Percentiles rank a stretch among this genome's conserved stretches.
Conservation (phyloP, 73 alveolate genomes). For the Uronychia binucleata region DNA sequence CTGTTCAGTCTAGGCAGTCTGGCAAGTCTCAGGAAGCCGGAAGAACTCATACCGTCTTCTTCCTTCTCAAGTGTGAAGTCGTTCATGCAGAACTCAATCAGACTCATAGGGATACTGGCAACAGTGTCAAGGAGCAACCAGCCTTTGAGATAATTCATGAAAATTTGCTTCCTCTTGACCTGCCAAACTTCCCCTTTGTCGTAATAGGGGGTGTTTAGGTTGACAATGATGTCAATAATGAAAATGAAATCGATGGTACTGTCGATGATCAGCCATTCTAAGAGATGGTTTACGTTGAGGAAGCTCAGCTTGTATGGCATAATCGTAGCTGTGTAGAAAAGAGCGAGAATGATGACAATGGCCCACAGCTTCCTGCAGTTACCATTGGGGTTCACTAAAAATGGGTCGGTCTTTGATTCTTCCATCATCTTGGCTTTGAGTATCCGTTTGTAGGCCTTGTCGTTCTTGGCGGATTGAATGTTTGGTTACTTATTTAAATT, state of each 20-base stretch:
- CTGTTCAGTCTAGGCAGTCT: slow-evolving; percentile 69
- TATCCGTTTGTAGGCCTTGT: not conserved
- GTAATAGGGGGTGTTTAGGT: slow-evolving; percentile 28
- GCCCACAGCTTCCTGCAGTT: slow-evolving; percentile 37
- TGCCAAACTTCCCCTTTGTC: slow-evolving; percentile 8
- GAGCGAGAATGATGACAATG: slow-evolving; percentile 37
- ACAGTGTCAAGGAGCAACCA: slow-evolving; percentile 54
- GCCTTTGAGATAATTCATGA: slow-evolving; percentile 28
- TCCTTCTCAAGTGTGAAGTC: not conserved
- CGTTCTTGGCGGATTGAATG: not conserved
- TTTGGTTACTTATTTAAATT: no score
- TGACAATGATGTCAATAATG: slow-evolving; percentile 18
- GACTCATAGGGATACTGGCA: slow-evolving; percentile 40
- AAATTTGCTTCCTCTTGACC: slow-evolving; percentile 8
- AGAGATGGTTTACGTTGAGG: slow-evolving; percentile 12
- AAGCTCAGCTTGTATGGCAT: slow-evolving; percentile 60
- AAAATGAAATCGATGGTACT: slow-evolving; percentile 13
- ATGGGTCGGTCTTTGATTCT: no score
- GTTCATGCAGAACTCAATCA: slow-evolving; percentile 5
- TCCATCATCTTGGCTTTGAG: not conserved
- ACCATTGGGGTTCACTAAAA: no score
- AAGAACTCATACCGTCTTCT: slow-evolving; percentile 1
- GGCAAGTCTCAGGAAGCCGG: slow-evolving; percentile 44
- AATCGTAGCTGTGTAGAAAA: slow-evolving; percentile 58
- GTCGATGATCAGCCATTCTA: slow-evolving; percentile 35